phyloP scores from a whole-genome alignment of 2,329 filamentous ascomycete genomes.

The Penicillium sp. region DNA sequence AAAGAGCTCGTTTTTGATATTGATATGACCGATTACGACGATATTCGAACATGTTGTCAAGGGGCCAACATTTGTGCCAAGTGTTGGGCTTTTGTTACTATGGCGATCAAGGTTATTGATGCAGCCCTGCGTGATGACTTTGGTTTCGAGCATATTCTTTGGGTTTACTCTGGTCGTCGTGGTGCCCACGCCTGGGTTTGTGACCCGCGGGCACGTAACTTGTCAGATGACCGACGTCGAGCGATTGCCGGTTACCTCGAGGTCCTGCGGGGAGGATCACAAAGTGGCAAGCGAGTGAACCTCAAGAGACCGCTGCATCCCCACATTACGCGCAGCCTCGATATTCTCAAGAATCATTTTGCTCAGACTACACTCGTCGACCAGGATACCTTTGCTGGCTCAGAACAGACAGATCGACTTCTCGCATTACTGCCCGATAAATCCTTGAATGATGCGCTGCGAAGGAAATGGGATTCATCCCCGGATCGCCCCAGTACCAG shows the following conservation, averaged over 20 bases:
- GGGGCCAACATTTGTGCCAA: slow-evolving; percentile 91
- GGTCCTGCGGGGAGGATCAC: slow-evolving; percentile 81
- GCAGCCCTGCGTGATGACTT: slow-evolving; percentile 88
- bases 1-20: slow-evolving; percentile 99
- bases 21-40: slow-evolving; percentile 98
- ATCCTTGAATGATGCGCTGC: slow-evolving; percentile 74
- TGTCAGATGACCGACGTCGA: slow-evolving; percentile 84
- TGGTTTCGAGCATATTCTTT: slow-evolving; percentile 94
- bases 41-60: slow-evolving; percentile 91
- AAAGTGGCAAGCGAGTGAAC: slow-evolving; percentile 86
- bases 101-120: slow-evolving; percentile 95
- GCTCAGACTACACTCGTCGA: slow-evolving; percentile 76
- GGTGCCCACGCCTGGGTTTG: slow-evolving; percentile 99
- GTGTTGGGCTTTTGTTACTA: slow-evolving; percentile 97
- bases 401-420: slow-evolving; percentile 74
- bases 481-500: slow-evolving; percentile 74
- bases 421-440: slow-evolving; percentile 84
- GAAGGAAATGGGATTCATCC: slow-evolving; percentile 87
- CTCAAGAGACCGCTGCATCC: slow-evolving; percentile 84
- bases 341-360: slow-evolving; percentile 83
- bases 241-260: slow-evolving; percentile 90
- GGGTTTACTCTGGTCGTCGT: slow-evolving; percentile 97
- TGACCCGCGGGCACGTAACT: slow-evolving; percentile 78
- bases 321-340: slow-evolving; percentile 82
- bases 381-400: slow-evolving; percentile 81